Evolutionary conservation across 495 filamentous ascomycete genomes (phyloP).

Genomic region (Hypoxylon intermedium): DNA sequence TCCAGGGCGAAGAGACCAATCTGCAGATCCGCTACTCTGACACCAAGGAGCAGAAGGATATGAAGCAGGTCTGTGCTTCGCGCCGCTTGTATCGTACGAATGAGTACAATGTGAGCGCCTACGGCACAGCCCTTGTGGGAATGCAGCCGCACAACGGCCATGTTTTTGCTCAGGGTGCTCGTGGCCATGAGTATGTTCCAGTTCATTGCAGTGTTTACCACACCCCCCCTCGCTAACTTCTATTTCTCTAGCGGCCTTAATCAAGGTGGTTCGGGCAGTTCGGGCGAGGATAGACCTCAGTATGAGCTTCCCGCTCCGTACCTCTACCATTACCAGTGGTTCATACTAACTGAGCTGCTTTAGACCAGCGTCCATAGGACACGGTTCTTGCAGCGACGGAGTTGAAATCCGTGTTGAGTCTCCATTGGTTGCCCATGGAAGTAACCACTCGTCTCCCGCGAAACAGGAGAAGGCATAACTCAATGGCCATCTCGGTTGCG

Average conservation of each 20-base stretch:
- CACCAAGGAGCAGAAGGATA: constrained; percentile 91
- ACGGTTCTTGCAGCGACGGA: constrained; percentile 53
- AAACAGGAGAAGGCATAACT: constrained; percentile 52
- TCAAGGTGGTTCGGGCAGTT: background rate
- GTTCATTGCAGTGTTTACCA: background rate
- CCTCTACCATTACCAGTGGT: background rate
- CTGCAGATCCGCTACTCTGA: constrained; percentile 97
- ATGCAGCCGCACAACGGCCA: constrained; percentile 52
- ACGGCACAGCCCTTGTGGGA: constrained; percentile 61
- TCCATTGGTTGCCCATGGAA: constrained; percentile 56
- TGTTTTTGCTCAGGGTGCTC: constrained; percentile 30
- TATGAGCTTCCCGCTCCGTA: background rate
- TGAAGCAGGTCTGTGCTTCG: constrained; percentile 93
- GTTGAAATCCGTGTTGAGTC: constrained; percentile 60
- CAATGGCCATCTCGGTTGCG: background rate
- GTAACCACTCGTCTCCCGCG: constrained; percentile 57
- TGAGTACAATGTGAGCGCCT: constrained; percentile 82
- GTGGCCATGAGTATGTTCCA: constrained; percentile 9
- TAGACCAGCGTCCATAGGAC: constrained; percentile 48
- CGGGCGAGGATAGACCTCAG: constrained; percentile 3
- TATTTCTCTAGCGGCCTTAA: constrained; percentile 2
- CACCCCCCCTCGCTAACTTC: background rate
- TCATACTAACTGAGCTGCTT: constrained; percentile 13
- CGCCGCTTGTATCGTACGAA: constrained; percentile 91
- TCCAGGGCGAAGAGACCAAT: constrained; percentile 51